Percentiles rank a stretch among this genome's conserved stretches.
phyloP scores from a whole-genome alignment of 768 basidiomycete species.

The Lactarius deliciosus region DNA sequence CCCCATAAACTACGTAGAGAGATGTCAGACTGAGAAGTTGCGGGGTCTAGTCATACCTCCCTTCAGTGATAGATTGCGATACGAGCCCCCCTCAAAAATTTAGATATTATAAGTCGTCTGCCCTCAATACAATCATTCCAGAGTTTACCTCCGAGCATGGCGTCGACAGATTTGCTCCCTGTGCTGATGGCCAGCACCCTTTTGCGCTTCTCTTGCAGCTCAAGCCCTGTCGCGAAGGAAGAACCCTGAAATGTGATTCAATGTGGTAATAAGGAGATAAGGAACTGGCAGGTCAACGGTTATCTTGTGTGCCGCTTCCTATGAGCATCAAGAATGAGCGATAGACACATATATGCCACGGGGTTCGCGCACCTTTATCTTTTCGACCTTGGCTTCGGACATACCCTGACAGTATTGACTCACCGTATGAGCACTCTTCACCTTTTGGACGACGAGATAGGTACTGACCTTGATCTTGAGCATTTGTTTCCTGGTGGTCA shows the following conservation, averaged over 20 bases:
- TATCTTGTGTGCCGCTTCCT: slow-evolving; percentile 92
- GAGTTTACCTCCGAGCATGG: slow-evolving; percentile 75
- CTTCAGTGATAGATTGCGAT: slow-evolving; percentile 95
- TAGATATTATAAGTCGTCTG: neutral
- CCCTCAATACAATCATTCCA: neutral
- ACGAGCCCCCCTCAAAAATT: slow-evolving; percentile 67
- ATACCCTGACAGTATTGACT: slow-evolving; percentile 59
- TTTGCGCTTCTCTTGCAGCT: slow-evolving; percentile 84
- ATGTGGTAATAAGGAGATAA: slow-evolving; percentile 1
- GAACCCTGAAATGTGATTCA: slow-evolving; percentile 58
- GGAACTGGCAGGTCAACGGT: slow-evolving; percentile 47
- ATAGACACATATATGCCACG: slow-evolving; percentile 10
- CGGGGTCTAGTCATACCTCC: slow-evolving; percentile 37
- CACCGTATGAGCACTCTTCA: slow-evolving; percentile 8
- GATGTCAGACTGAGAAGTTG: slow-evolving; percentile 9
- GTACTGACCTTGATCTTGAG: slow-evolving; percentile 83
- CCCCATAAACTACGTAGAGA: slow-evolving; percentile 73
- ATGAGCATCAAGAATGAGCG: neutral
- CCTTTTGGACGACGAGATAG: neutral
- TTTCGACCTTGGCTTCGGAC: slow-evolving; percentile 97
- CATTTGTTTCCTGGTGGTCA: slow-evolving; percentile 87
- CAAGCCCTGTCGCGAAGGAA: slow-evolving; percentile 87
- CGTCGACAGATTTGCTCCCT: slow-evolving; percentile 89
- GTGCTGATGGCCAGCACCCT: slow-evolving; percentile 84
- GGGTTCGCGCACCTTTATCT: slow-evolving; percentile 68